A percentile compares a stretch with the other conserved stretches of the same genome.
Conservation (phyloP, 345 rosid genomes). For the Populus euphratica region DNA sequence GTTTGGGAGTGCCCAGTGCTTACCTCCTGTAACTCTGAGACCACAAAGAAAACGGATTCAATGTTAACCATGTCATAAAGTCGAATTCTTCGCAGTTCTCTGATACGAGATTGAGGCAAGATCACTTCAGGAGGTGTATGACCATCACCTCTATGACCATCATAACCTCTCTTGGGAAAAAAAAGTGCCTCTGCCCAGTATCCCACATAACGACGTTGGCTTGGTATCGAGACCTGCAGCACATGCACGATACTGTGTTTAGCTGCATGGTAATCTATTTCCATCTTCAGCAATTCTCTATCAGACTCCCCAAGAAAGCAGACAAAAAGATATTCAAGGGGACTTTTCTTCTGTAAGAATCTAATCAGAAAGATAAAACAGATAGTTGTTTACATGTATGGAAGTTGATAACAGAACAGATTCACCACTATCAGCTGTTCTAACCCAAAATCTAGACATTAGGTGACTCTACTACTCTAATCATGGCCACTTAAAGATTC, state of each 20-base stretch:
- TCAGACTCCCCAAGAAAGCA: no score
- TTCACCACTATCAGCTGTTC: no score
- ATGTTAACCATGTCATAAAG: slow-evolving; percentile 71
- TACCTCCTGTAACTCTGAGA: slow-evolving; percentile 82
- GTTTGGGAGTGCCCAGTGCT: neutral
- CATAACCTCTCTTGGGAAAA: slow-evolving; percentile 34
- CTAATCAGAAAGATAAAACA: no score
- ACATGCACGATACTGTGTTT: neutral
- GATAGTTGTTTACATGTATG: no score
- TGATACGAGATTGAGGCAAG: slow-evolving; percentile 52
- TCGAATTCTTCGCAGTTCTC: slow-evolving; percentile 73
- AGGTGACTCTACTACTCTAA: no score
- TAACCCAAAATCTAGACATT: no score
- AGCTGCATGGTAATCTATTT: no score
- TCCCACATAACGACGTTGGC: slow-evolving; percentile 87
- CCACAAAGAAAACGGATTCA: slow-evolving; percentile 72
- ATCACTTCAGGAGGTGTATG: slow-evolving; percentile 49
- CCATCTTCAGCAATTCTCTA: no score
- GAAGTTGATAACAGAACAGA: no score
- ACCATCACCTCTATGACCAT: slow-evolving; percentile 11
- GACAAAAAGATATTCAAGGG: no score
- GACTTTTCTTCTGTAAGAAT: no score
- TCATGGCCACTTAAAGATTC: no score
- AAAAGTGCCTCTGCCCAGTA: slow-evolving; percentile 60
- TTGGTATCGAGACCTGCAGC: slow-evolving; percentile 83